Base-by-base conservation (phyloP, 768 basidiomycete genomes). In the Tylopilus felleus region DNA sequence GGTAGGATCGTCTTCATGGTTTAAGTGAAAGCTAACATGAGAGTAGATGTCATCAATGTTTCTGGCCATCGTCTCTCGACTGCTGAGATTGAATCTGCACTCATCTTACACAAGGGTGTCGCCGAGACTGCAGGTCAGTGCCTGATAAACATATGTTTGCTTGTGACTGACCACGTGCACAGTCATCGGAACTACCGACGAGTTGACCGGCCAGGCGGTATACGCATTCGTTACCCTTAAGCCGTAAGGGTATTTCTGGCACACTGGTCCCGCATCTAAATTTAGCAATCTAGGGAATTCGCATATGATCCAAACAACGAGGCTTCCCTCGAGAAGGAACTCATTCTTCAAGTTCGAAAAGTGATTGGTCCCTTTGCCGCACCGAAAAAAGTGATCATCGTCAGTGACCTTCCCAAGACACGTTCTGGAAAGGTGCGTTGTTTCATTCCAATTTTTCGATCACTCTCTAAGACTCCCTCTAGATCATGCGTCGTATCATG, bases 301-400 rank as follows among this genome's bases (percentile, higher is more conserved):
- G 73, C 80, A 33, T 86, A 84, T 65, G 85, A 93, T 67, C 68
- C 76, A 3, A 75, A 77, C 41, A 77, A 95, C 55, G 93, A 97
- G 73, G 60, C 77, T 0, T 77, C 71, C 0, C 81, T 98, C 31
- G 59, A 74, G 49, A 98, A 97, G 73, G 96, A 98, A 74, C 83
- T 99, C 56, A 80, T 87, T 27, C 83, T 98, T 29, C 95, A 98
- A 75, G 95, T 98, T 19, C 86, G 97, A 66, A 98, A 98, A 75
- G 90, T 90, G 41, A 99, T 99, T 56, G 97, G 96, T 5, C 95
- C 97, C 3, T 98, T 99, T 72, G 96, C 96, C 1, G 88, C 94
- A 16, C 96, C 96, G 25, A 98, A 98, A 83, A 90, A 88, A 75
- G 83, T 96, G 61, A 85, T 79, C 70, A 77, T 95, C 62, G 88